A percentile compares a stretch with the other conserved stretches of the same genome.
Conservation (phyloP, 345 rosid species). For the Citrus inodora region DNA sequence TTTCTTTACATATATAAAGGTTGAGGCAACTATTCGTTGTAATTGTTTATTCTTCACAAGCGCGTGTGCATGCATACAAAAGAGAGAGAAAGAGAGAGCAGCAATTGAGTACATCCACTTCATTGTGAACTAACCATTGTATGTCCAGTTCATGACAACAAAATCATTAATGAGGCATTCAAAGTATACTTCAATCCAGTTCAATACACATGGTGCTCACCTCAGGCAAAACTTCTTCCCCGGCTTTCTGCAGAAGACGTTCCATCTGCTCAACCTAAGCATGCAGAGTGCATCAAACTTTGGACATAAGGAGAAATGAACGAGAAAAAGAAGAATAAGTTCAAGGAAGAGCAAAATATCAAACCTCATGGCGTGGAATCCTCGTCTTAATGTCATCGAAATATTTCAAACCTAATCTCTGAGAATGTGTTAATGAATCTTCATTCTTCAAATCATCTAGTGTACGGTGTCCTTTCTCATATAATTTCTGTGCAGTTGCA, state of each 20-base stretch:
- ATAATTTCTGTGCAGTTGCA: slow-evolving; percentile 84
- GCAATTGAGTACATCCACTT: not conserved
- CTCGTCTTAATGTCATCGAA: slow-evolving; percentile 82
- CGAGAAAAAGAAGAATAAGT: not conserved
- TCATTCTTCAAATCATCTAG: slow-evolving; percentile 78
- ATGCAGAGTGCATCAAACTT: slow-evolving; percentile 12
- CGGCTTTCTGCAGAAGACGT: slow-evolving; percentile 62
- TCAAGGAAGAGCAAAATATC: slow-evolving; percentile 16
- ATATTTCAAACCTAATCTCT: slow-evolving; percentile 84
- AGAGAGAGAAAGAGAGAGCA: not conserved
- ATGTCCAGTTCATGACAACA: not conserved
- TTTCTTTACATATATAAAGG: not conserved
- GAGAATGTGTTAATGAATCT: slow-evolving; percentile 72
- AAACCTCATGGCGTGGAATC: slow-evolving; percentile 87
- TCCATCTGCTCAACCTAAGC: slow-evolving; percentile 83
- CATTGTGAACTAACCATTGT: not conserved
- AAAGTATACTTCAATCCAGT: not conserved
- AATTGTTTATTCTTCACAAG: not conserved
- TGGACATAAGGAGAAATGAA: not conserved
- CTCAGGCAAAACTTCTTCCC: slow-evolving; percentile 73
- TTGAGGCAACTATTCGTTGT: not conserved
- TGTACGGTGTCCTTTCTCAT: slow-evolving; percentile 82
- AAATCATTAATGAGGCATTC: not conserved
- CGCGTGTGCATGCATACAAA: too few relatives aligned
- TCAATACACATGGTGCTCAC: slow-evolving; percentile 38